Evolutionary conservation across 2,329 filamentous ascomycete species (phyloP).

Genomic region (Ascochyta pisi): DNA sequence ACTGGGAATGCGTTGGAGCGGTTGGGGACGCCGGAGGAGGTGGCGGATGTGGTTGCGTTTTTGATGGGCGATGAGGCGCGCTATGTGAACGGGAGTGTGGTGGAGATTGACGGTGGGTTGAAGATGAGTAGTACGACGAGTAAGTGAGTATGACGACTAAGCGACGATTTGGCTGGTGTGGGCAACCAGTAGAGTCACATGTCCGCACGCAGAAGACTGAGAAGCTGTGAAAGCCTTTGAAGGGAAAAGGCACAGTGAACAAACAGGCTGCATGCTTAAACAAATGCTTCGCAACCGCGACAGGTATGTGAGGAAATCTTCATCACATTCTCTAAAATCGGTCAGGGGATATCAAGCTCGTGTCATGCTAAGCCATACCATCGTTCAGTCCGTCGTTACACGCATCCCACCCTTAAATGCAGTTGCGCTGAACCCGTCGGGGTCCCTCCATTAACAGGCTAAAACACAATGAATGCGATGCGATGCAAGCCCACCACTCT

Average conservation of each 20-base stretch:
- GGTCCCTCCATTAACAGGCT: not conserved
- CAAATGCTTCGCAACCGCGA: not conserved
- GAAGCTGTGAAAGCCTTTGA: not conserved
- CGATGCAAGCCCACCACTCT: not conserved
- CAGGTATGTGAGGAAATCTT: not conserved
- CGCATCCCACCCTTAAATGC: not conserved
- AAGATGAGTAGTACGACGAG: constrained; percentile 32
- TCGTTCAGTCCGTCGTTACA: not conserved
- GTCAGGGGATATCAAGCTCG: constrained; percentile 6
- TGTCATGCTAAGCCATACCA: not conserved
- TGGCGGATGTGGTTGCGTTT: constrained; percentile 59
- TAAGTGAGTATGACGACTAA: constrained; percentile 2
- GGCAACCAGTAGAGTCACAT: not conserved
- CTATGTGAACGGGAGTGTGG: constrained; percentile 58
- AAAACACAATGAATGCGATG: constrained; percentile 6
- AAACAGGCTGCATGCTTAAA: too few relatives aligned
- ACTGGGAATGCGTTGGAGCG: constrained; percentile 52
- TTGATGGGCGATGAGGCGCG: constrained; percentile 54
- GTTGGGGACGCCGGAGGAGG: constrained; percentile 56
- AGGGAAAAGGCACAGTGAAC: not conserved
- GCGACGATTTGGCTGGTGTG: not conserved
- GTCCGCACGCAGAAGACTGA: not conserved
- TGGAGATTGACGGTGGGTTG: constrained; percentile 58
- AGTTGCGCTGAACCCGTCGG: not conserved
- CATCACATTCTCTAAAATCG: not conserved